Percentiles rank a stretch among this genome's conserved stretches.
phyloP scores from a whole-genome alignment of 164 flowering plant genomes.

The Litsea cubeba region DNA sequence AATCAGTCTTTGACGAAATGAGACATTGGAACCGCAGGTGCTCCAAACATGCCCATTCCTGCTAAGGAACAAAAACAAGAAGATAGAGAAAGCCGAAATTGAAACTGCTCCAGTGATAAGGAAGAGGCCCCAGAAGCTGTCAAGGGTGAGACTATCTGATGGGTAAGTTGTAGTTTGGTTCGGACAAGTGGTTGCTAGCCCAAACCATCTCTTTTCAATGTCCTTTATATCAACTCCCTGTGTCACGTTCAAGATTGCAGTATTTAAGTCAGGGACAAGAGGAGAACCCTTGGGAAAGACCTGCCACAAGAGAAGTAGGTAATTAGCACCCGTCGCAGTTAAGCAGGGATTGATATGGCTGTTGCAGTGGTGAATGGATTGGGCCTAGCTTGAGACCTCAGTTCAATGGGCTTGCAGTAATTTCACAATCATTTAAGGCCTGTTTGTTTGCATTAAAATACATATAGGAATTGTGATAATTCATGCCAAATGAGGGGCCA shows the following conservation, averaged over 20 bases:
- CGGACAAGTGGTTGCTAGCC: slow-evolving; percentile 6
- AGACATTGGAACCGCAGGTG: neutral
- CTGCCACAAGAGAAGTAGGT: slow-evolving; percentile 5
- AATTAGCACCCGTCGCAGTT: no score
- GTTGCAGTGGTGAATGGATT: neutral
- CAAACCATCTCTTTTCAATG: slow-evolving; percentile 32
- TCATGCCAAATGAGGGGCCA: no score
- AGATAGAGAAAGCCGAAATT: slow-evolving; percentile 16
- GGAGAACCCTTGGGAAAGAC: slow-evolving; percentile 39
- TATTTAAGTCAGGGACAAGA: slow-evolving; percentile 33
- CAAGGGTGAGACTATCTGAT: slow-evolving; percentile 10
- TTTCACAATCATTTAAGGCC: neutral
- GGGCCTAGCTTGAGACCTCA: neutral
- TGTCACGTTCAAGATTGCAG: slow-evolving; percentile 29
- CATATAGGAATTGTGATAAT: no score
- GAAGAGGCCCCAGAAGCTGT: slow-evolving; percentile 33
- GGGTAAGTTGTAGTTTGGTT: neutral
- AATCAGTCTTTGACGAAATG: slow-evolving; percentile 14
- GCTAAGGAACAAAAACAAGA: slow-evolving; percentile 17
- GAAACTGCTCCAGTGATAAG: slow-evolving; percentile 34
- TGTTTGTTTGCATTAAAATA: no score
- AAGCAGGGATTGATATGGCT: neutral
- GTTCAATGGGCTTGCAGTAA: neutral
- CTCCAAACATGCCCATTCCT: slow-evolving; percentile 11
- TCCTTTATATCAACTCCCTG: slow-evolving; percentile 20